Evolutionary conservation across 768 basidiomycete genomes (phyloP).

Genomic region (Lactarius hatsudake): DNA sequence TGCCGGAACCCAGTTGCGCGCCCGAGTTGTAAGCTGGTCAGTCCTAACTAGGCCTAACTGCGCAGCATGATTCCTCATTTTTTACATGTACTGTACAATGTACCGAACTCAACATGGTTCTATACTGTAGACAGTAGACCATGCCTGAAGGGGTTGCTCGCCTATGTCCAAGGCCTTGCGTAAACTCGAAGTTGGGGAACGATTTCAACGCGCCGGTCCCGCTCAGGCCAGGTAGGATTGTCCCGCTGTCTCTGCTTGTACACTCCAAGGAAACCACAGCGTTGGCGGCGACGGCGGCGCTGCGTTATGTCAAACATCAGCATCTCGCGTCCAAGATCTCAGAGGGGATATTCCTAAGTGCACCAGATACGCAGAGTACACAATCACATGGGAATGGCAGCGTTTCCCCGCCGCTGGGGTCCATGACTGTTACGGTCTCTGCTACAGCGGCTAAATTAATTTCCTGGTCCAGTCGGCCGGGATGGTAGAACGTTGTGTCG

Average conservation of each 20-base stretch:
- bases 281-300: slow-evolving; percentile 4
- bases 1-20: neutral
- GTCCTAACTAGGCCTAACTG: neutral
- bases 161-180: neutral
- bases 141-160: neutral
- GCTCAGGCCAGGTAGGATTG: neutral
- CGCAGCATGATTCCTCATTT: neutral
- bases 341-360: slow-evolving; percentile 4
- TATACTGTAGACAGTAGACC: neutral
- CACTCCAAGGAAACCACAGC: slow-evolving; percentile 3
- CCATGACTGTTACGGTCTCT: neutral
- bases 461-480: neutral
- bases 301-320: neutral
- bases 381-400: neutral
- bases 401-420: neutral
- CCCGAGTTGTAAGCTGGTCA: neutral
- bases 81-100: neutral
- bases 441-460: neutral
- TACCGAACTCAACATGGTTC: neutral
- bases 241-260: neutral
- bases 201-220: neutral
- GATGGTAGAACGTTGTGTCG: neutral
- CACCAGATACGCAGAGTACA: slow-evolving; percentile 7
- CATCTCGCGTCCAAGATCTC: neutral
- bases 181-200: neutral